phyloP scores from a whole-genome alignment of 169 alveolate species.

The Amoebophrya sp. region DNA sequence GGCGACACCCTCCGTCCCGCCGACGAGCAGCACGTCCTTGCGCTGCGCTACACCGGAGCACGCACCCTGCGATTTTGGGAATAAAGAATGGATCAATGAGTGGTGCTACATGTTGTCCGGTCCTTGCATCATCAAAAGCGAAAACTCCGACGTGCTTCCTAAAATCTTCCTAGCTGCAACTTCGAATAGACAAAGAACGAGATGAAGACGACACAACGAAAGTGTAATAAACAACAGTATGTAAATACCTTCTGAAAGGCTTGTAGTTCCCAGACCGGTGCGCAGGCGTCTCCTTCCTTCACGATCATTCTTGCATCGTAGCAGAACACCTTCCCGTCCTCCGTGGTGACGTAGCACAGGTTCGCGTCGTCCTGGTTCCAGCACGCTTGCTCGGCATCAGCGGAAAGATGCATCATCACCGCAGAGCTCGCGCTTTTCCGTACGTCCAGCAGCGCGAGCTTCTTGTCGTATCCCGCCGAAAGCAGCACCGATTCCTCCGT shows the following conservation, averaged over 20 bases:
- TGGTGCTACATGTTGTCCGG: too few species aligned
- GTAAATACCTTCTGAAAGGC: not conserved
- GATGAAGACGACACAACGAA: too few species aligned
- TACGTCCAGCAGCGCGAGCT: conserved; percentile 1
- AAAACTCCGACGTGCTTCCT: too few species aligned
- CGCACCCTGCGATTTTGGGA: not conserved
- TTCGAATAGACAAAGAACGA: too few species aligned
- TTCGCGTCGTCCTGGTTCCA: not conserved
- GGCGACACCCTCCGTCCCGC: not conserved
- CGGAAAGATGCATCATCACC: not conserved
- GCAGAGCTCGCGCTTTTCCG: not conserved
- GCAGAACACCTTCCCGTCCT: not conserved
- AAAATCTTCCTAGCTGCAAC: too few species aligned
- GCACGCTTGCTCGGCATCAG: not conserved
- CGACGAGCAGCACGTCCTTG: not conserved
- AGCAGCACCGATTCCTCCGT: conserved; percentile 26
- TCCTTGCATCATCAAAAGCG: too few species aligned
- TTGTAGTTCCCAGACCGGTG: not conserved
- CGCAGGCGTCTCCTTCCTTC: not conserved
- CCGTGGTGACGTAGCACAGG: not conserved
- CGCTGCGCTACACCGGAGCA: not conserved
- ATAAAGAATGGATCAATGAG: too few species aligned
- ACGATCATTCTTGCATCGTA: not conserved
- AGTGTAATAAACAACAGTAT: too few species aligned
- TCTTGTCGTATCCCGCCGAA: conserved; percentile 24